A percentile compares a stretch with the other conserved stretches of the same genome.
These are phyloP conservation scores for Wallacemonas collosoma DNA, from an alignment of 208 protist genomes.

Conservation along the genomic window DNA sequence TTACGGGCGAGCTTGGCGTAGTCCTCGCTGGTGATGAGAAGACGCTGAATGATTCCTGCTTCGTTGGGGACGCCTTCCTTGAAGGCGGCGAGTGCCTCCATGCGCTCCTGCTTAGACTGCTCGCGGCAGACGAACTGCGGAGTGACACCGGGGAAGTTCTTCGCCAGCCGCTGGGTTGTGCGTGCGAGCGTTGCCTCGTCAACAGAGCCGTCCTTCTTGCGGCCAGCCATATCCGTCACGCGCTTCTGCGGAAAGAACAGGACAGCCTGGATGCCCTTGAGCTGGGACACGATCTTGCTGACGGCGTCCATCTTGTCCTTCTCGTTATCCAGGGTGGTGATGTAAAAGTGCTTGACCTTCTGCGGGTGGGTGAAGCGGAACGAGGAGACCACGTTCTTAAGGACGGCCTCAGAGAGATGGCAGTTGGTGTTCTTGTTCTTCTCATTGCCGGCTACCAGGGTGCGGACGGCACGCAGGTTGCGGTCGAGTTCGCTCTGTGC, in stretches of 20 bases:
- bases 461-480: slow-evolving; percentile 65
- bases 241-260: slow-evolving; percentile 88
- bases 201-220: slow-evolving; percentile 17
- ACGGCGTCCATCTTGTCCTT: slow-evolving; percentile 85
- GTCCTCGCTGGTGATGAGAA: slow-evolving; percentile 90
- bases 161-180: slow-evolving; percentile 45
- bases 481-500: slow-evolving; percentile 80
- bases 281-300: slow-evolving; percentile 81
- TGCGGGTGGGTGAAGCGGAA: slow-evolving; percentile 86
- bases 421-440: slow-evolving; percentile 71
- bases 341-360: slow-evolving; percentile 81
- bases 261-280: slow-evolving; percentile 88
- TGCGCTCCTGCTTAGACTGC: slow-evolving; percentile 77
- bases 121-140: slow-evolving; percentile 81
- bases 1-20: slow-evolving; percentile 91
- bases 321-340: slow-evolving; percentile 57
- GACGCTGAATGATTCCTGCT: slow-evolving; percentile 80
- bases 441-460: slow-evolving; percentile 80
- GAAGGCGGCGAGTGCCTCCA: slow-evolving; percentile 77
- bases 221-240: slow-evolving; percentile 78
- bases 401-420: slow-evolving; percentile 68
- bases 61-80: slow-evolving; percentile 85
- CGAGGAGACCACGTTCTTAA: slow-evolving; percentile 74
- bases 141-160: slow-evolving; percentile 78
- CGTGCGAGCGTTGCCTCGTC: slow-evolving; percentile 13